phyloP scores from a whole-genome alignment of 441 rosid genomes.

The Corymbia calophylla region DNA sequence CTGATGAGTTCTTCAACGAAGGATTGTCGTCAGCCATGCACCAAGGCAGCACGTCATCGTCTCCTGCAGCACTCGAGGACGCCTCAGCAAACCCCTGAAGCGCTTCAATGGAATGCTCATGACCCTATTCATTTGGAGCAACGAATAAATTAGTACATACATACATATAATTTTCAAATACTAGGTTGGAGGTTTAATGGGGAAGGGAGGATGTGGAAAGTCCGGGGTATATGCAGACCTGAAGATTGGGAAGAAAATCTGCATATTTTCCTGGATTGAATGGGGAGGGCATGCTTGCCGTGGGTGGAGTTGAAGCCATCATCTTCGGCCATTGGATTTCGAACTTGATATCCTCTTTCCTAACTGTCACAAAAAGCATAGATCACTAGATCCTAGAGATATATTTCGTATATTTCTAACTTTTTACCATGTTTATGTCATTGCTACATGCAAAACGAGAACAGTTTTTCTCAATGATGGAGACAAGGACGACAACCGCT shows the following conservation, averaged over 20 bases:
- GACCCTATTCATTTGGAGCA: background rate
- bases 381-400: background rate
- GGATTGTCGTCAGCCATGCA: background rate
- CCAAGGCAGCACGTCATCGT: background rate
- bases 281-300: background rate
- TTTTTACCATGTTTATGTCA: background rate
- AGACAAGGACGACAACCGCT: background rate
- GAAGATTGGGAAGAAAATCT: background rate
- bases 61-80: background rate
- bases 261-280: background rate
- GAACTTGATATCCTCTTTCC: background rate
- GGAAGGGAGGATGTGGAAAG: background rate
- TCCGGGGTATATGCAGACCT: background rate
- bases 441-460: background rate
- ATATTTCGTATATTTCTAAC: background rate
- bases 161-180: background rate
- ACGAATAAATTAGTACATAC: background rate
- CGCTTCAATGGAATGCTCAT: background rate
- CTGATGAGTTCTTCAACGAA: background rate
- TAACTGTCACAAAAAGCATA: background rate
- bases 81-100: background rate
- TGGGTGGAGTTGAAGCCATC: background rate
- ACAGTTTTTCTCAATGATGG: background rate
- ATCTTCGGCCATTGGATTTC: background rate
- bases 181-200: background rate